Percentiles rank a stretch among this genome's conserved stretches.
Conservation (phyloP, 2,329 filamentous ascomycete species). For the Fusarium sp. region DNA sequence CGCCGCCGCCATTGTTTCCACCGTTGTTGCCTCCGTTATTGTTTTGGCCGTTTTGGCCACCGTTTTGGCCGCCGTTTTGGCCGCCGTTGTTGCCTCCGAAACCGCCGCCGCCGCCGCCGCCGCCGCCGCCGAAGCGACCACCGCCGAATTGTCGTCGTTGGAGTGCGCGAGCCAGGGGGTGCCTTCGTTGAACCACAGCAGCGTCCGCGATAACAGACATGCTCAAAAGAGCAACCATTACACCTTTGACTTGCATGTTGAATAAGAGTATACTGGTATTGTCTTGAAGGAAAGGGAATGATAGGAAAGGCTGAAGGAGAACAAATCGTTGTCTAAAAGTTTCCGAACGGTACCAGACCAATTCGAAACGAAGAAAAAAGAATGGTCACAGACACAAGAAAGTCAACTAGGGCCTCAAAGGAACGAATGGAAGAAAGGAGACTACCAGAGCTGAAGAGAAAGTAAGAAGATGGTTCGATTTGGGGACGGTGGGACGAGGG, state of each 20-base stretch:
- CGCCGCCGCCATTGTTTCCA: constrained; percentile 44
- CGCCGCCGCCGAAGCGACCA: constrained; percentile 38
- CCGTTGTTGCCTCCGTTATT: constrained; percentile 44
- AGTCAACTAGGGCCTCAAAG: constrained; percentile 48
- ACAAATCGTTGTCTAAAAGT: constrained; percentile 31
- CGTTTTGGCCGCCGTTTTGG: constrained; percentile 47
- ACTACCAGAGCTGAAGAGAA: constrained; percentile 62
- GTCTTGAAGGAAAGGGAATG: constrained; percentile 37
- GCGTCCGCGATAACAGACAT: constrained; percentile 61
- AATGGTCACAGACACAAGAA: constrained; percentile 59
- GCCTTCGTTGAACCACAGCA: constrained; percentile 56
- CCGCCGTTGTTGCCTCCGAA: constrained; percentile 44
- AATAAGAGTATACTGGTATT: constrained; percentile 31
- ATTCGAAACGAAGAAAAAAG: constrained; percentile 55
- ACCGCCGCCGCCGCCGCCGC: constrained; percentile 41
- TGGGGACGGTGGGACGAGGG: constrained; percentile 49
- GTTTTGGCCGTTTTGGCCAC: constrained; percentile 39
- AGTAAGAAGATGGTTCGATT: constrained; percentile 53
- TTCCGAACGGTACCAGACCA: constrained; percentile 64
- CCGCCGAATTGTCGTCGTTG: constrained; percentile 57
- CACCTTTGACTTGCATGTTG: constrained; percentile 66
- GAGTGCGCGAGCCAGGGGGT: constrained; percentile 54
- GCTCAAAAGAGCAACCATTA: constrained; percentile 63
- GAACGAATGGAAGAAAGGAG: constrained; percentile 62
- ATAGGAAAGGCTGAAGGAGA: constrained; percentile 25